Evolutionary conservation across 805 yeast genomes (phyloP).

Genomic region (Metschnikowia aberdeeniae): DNA sequence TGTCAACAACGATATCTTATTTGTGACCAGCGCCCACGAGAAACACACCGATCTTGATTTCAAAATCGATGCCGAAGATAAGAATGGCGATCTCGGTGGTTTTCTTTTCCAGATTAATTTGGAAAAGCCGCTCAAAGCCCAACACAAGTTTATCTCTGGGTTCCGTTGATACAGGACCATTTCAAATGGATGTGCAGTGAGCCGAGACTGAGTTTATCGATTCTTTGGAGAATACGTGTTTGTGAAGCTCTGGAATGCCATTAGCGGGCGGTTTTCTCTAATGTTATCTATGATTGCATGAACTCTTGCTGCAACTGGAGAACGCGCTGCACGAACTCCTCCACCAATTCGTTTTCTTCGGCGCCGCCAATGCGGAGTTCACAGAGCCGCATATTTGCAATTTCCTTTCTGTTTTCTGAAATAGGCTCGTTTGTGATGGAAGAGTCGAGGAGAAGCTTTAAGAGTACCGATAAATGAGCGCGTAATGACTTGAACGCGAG

Average conservation of each 20-base stretch:
- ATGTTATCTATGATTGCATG: no score
- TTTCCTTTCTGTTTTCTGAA: constrained; percentile 50
- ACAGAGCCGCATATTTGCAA: constrained; percentile 58
- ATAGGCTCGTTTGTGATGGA: constrained; percentile 45
- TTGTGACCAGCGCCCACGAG: constrained; percentile 63
- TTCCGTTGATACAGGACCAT: background rate
- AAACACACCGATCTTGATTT: constrained; percentile 38
- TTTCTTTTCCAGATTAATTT: constrained; percentile 46
- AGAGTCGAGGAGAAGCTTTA: constrained; percentile 46
- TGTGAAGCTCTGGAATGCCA: no score
- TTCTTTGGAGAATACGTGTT: no score
- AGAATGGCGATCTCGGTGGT: constrained; percentile 57
- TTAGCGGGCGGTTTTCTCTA: no score
- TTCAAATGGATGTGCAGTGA: constrained; percentile 1
- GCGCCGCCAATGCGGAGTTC: constrained; percentile 60
- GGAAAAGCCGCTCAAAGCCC: constrained; percentile 26
- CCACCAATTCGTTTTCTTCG: constrained; percentile 64
- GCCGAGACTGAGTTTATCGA: constrained; percentile 26
- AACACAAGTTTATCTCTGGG: constrained; percentile 15
- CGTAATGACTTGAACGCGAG: constrained; percentile 52
- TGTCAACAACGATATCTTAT: constrained; percentile 49
- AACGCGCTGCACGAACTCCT: constrained; percentile 57
- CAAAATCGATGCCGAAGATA: constrained; percentile 20
- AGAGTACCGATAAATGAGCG: constrained; percentile 49
- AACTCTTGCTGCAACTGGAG: constrained; percentile 18